These are phyloP conservation scores for Cenchrus americanus DNA, from an alignment of 176 grass and related monocot genomes.

Conservation along the genomic window DNA sequence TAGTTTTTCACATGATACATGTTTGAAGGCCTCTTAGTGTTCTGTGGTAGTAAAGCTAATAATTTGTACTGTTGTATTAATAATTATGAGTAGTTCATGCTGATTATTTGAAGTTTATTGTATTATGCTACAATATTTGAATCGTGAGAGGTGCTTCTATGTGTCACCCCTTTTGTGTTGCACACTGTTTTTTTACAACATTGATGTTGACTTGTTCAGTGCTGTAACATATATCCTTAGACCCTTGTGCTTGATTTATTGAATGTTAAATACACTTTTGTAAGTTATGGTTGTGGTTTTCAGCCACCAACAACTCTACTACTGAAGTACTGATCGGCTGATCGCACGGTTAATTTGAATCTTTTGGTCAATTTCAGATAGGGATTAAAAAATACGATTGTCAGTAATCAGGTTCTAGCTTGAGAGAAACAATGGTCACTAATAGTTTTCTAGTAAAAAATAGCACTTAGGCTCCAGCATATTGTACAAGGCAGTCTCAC, in stretches of 20 bases:
- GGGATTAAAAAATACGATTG: neutral
- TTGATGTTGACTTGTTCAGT: neutral
- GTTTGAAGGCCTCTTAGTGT: neutral
- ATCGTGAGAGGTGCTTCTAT: constrained; percentile 8
- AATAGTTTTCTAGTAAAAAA: neutral
- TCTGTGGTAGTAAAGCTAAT: constrained; percentile 12
- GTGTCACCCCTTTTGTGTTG: neutral
- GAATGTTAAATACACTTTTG: neutral
- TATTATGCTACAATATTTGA: neutral
- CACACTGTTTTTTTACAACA: neutral
- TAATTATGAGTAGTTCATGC: neutral
- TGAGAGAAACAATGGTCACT: constrained; percentile 7
- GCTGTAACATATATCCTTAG: neutral
- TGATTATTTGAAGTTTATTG: constrained; percentile 7
- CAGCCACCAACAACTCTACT: neutral
- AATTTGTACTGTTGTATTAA: constrained; percentile 2
- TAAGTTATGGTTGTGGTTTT: neutral
- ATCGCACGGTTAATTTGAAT: neutral
- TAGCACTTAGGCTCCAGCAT: neutral
- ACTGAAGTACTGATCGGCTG: neutral
- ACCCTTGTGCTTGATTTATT: neutral
- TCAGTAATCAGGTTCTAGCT: neutral
- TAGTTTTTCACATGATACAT: neutral
- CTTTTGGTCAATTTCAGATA: neutral
- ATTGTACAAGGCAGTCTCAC: neutral